phyloP scores from a whole-genome alignment of 73 alveolate genomes.

The Effrenium voratum region DNA sequence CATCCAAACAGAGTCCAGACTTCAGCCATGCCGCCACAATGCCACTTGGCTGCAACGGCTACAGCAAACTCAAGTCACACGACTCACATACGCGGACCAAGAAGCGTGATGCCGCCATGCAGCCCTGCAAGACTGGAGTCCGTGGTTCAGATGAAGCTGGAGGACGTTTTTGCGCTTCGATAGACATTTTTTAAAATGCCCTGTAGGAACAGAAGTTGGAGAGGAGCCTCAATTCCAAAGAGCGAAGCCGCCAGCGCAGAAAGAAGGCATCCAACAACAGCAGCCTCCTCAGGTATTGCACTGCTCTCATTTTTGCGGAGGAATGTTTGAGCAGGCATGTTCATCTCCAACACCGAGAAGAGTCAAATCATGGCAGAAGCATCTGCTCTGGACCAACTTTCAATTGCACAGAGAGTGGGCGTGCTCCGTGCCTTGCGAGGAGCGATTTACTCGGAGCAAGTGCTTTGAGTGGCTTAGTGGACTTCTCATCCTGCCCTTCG shows the following conservation, averaged over 20 bases:
- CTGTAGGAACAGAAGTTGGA: no score
- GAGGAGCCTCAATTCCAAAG: background rate
- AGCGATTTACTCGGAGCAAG: constrained; percentile 1
- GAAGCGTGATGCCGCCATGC: no score
- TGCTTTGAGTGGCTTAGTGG: constrained; percentile 39
- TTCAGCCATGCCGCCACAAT: no score
- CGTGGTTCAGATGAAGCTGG: no score
- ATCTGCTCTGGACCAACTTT: constrained; percentile 28
- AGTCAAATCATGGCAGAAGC: constrained; percentile 25
- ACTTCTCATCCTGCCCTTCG: background rate
- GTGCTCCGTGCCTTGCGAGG: background rate
- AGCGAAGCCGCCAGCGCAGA: background rate
- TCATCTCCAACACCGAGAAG: background rate
- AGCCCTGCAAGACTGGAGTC: no score
- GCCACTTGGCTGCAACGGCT: no score
- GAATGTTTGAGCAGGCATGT: background rate
- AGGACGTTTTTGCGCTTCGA: no score
- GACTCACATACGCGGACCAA: no score
- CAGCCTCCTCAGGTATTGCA: background rate
- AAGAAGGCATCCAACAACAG: constrained; percentile 21
- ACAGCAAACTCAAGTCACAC: no score
- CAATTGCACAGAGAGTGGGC: no score
- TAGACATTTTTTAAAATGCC: no score
- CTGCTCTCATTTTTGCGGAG: background rate
- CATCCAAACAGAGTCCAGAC: no score